phyloP scores from a whole-genome alignment of 148 eudicot species.

The Bassia scoparia region DNA sequence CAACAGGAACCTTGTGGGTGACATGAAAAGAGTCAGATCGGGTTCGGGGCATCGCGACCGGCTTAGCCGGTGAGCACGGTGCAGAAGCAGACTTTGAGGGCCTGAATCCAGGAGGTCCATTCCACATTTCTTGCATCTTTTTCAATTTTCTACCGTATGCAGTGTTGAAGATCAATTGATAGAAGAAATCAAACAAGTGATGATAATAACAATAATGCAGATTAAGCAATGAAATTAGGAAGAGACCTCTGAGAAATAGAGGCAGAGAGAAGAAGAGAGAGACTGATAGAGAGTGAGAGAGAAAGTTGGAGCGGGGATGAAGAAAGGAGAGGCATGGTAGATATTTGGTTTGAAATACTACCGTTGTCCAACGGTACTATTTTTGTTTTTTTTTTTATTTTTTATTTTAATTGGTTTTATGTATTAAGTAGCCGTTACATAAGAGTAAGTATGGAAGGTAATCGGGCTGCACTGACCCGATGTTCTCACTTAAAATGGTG shows the following conservation, averaged over 20 bases:
- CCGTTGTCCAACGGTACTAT: constrained; percentile 47
- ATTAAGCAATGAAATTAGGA: background rate
- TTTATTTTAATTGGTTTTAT: constrained; percentile 18
- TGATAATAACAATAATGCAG: background rate
- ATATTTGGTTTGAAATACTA: constrained; percentile 40
- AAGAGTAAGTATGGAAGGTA: background rate
- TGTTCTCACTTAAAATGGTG: background rate
- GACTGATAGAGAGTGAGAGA: no score
- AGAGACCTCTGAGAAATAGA: background rate
- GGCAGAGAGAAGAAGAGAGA: no score
- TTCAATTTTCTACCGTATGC: background rate
- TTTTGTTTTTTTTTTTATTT: background rate
- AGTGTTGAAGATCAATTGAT: background rate
- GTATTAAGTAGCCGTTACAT: constrained; percentile 40
- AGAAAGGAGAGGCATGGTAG: constrained; percentile 15
- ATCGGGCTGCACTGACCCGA: background rate
- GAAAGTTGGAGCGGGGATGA: constrained; percentile 16
- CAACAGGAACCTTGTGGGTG: constrained; percentile 89
- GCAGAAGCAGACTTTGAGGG: constrained; percentile 85
- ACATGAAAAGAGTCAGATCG: constrained; percentile 82
- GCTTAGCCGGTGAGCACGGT: constrained; percentile 94
- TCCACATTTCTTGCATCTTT: constrained; percentile 91
- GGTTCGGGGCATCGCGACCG: constrained; percentile 60
- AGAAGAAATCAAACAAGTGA: background rate
- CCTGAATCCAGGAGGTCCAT: constrained; percentile 78